Evolutionary conservation across 2,329 filamentous ascomycete genomes (phyloP).

Genomic region (Blastomyces percursus): DNA sequence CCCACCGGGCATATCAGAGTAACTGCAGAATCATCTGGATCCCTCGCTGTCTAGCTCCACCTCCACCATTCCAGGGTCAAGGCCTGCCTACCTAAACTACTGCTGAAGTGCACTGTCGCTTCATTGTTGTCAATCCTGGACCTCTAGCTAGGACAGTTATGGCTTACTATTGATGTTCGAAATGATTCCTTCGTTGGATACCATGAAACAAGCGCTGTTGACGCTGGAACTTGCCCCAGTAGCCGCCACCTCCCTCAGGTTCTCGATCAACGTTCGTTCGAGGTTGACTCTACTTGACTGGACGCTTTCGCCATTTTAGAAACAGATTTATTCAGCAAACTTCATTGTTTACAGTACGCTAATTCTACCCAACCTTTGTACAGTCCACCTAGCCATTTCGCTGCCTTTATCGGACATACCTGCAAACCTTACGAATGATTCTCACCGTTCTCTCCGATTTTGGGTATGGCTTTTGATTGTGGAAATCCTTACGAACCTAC

Average conservation of each 20-base stretch:
- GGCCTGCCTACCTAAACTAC: not conserved
- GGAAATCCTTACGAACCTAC: not conserved
- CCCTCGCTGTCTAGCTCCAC: not conserved
- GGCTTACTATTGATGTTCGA: not conserved
- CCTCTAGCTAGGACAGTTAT: not conserved
- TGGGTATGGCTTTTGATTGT: not conserved
- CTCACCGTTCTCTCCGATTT: not conserved
- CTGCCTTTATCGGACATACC: not conserved
- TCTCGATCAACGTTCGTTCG: too few species aligned
- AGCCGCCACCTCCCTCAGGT: not conserved
- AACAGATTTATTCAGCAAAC: too few species aligned
- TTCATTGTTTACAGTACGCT: too few species aligned
- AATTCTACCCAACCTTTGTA: not conserved
- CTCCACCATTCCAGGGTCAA: not conserved
- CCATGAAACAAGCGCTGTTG: not conserved
- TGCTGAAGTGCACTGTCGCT: not conserved
- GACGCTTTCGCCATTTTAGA: too few species aligned
- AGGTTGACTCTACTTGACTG: too few species aligned
- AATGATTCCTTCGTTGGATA: not conserved
- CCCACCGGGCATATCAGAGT: not conserved
- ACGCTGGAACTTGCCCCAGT: not conserved
- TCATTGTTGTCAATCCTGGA: not conserved
- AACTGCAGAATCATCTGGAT: not conserved
- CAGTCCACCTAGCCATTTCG: not conserved
- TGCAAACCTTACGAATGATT: not conserved